Evolutionary conservation across 108 stramenopile genomes (phyloP).

Genomic region (Cyclotella cryptica): DNA sequence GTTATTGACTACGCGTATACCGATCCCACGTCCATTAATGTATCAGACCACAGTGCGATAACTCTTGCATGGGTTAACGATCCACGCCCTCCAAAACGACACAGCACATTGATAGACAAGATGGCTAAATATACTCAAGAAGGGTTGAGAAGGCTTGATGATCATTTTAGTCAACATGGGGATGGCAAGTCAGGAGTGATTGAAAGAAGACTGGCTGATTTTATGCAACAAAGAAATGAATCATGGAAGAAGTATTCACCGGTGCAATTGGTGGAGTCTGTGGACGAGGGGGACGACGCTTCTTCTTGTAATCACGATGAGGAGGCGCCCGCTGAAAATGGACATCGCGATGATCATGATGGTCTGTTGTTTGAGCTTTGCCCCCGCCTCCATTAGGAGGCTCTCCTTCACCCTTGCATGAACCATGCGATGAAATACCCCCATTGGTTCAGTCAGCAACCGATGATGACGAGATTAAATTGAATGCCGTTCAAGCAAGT

Average conservation of each 20-base stretch:
- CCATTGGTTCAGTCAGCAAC: not conserved
- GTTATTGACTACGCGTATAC: conserved; percentile 79
- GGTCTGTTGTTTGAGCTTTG: conserved; percentile 22
- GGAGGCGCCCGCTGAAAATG: conserved; percentile 28
- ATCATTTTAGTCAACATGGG: conserved; percentile 46
- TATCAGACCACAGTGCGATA: conserved; percentile 30
- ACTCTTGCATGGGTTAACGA: conserved; percentile 36
- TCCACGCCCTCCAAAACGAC: conserved; percentile 74
- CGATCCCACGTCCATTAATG: conserved; percentile 10
- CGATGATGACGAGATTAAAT: not conserved
- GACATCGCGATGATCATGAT: conserved; percentile 22
- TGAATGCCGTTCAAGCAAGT: not conserved
- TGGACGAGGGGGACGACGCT: conserved; percentile 6
- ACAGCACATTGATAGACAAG: conserved; percentile 72
- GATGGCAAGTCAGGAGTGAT: conserved; percentile 36
- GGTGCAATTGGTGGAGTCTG: conserved; percentile 4
- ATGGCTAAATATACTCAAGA: conserved; percentile 62
- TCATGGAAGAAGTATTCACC: conserved; percentile 19
- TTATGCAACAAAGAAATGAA: conserved; percentile 23
- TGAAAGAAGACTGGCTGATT: conserved; percentile 42
- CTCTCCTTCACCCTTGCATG: conserved; percentile 14
- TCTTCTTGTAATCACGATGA: conserved; percentile 17
- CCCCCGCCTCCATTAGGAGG: conserved; percentile 38
- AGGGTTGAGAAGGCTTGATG: conserved; percentile 59
- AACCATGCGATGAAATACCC: not conserved